Evolutionary conservation across 106 monocot species (phyloP).

Genomic region (Dactylorhiza incarnata): DNA sequence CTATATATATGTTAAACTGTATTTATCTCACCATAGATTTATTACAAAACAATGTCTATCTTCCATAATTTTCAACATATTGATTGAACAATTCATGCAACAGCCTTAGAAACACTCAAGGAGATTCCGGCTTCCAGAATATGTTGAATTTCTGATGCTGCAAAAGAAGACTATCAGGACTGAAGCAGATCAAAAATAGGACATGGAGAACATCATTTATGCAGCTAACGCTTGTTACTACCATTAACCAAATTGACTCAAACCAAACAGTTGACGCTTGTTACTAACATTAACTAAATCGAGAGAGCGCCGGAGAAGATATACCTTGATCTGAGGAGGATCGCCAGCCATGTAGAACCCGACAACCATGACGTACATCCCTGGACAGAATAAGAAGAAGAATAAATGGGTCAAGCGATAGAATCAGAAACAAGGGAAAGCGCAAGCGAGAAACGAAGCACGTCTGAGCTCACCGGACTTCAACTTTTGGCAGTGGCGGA

Average conservation of each 20-base stretch:
- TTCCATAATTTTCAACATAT: not conserved
- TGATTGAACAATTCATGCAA: not conserved
- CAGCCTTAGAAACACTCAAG: not conserved
- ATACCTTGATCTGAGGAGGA: constrained; percentile 35
- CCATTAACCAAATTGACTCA: no score
- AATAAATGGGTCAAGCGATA: not conserved
- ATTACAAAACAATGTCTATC: not conserved
- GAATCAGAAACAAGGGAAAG: not conserved
- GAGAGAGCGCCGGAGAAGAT: not conserved
- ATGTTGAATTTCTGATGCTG: constrained; percentile 6
- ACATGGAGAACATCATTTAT: no score
- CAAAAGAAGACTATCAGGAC: not conserved
- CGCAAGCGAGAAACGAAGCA: not conserved
- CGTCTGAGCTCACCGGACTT: constrained; percentile 19
- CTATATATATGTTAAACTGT: no score
- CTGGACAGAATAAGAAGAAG: constrained; percentile 19
- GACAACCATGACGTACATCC: constrained; percentile 73
- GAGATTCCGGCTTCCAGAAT: not conserved
- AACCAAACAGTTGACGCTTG: no score
- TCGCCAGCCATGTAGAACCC: constrained; percentile 27
- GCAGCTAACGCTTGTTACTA: no score
- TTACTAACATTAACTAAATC: no score
- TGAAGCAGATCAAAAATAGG: not conserved
- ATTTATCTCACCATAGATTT: not conserved
- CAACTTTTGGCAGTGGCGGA: no score